These are phyloP conservation scores for Anthostomella pinea DNA, from an alignment of 2,329 filamentous ascomycete species.

Conservation along the genomic window DNA sequence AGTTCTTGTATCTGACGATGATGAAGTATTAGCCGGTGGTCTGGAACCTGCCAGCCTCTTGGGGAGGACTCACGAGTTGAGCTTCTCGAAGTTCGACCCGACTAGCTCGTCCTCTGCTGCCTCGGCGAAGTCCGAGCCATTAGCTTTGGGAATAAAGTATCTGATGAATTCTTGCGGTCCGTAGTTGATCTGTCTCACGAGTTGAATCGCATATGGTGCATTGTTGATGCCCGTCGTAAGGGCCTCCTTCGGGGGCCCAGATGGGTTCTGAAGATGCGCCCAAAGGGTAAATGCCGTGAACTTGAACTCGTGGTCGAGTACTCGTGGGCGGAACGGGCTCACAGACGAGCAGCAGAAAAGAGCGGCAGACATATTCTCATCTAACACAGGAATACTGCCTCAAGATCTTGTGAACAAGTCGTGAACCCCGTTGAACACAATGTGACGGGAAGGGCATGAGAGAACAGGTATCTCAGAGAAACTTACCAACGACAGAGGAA, in stretches of 20 bases:
- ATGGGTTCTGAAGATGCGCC: too few relatives aligned
- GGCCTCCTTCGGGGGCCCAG: constrained; percentile 24
- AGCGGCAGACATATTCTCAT: too few relatives aligned
- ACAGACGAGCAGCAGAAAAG: constrained; percentile 5
- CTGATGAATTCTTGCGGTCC: constrained; percentile 41
- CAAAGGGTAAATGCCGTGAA: constrained; percentile 25
- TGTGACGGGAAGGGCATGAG: too few relatives aligned
- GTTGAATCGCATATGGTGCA: constrained; percentile 34
- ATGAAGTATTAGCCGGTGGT: not conserved
- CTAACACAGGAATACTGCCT: too few relatives aligned
- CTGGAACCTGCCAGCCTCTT: not conserved
- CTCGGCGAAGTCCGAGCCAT: constrained; percentile 25
- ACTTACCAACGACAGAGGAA: too few relatives aligned
- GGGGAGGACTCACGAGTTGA: constrained; percentile 38
- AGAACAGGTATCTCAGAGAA: too few relatives aligned
- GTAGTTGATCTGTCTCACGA: constrained; percentile 44
- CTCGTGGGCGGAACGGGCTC: not conserved
- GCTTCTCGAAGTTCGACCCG: constrained; percentile 41
- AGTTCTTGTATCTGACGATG: constrained; percentile 44
- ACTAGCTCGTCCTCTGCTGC: constrained; percentile 37
- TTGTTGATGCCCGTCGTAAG: constrained; percentile 6
- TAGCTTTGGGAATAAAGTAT: constrained; percentile 37
- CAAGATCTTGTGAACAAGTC: too few relatives aligned
- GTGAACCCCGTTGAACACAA: too few relatives aligned
- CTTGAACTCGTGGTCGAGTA: constrained; percentile 13